Conservation (phyloP, 257 asterid genomes). For the Solanum rostratum region DNA sequence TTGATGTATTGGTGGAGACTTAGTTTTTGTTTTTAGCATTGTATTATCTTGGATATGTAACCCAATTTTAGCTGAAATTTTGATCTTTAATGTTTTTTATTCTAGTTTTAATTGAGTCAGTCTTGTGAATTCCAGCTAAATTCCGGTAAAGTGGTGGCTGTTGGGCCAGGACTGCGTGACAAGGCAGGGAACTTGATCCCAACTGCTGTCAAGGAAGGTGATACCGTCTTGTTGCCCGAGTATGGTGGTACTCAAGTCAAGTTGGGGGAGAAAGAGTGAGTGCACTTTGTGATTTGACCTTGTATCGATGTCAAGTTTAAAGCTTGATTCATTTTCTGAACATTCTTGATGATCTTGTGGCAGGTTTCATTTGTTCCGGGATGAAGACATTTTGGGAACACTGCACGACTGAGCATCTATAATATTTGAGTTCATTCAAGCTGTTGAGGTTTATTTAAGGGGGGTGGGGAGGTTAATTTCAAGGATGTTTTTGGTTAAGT, state of each 20-base stretch:
- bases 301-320: not conserved
- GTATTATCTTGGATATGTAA: not conserved
- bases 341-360: conserved; percentile 5
- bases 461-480: not conserved
- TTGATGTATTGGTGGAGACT: not conserved
- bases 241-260: conserved; percentile 87
- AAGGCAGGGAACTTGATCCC: conserved; percentile 56
- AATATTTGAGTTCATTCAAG: not conserved
- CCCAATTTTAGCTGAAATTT: not conserved
- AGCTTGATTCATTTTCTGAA: not conserved
- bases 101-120: not conserved
- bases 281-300: not conserved
- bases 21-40: not conserved
- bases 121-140: conserved; percentile 41
- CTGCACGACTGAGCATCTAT: conserved; percentile 26
- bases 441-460: not conserved
- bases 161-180: conserved; percentile 65
- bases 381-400: conserved; percentile 57
- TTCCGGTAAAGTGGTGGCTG: conserved; percentile 79
- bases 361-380: conserved; percentile 57
- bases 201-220: conserved; percentile 77
- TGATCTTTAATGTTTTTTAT: not conserved
- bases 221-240: conserved; percentile 82
- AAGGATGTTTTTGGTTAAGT: not conserved
- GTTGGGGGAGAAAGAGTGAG: conserved; percentile 88